Percentiles rank a stretch among this genome's conserved stretches.
These are phyloP conservation scores for Phytophthora idaei DNA, from an alignment of 352 stramenopile species.

Conservation along the genomic window DNA sequence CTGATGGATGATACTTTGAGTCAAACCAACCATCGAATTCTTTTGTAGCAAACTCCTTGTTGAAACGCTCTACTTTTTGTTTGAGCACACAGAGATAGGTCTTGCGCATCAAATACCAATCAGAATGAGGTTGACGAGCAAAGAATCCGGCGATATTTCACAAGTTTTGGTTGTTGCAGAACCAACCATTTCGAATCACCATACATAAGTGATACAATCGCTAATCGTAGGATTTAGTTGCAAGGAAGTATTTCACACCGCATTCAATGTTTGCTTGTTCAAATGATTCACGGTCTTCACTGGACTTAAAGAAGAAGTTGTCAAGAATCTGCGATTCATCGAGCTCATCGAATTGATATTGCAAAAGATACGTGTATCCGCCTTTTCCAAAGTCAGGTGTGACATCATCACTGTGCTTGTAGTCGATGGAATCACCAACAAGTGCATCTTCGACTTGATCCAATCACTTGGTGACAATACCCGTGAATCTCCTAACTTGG, in stretches of 20 bases:
- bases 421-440: neutral
- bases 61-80: conserved; percentile 8
- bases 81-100: conserved; percentile 6
- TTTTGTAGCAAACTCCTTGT: conserved; percentile 4
- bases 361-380: conserved; percentile 5
- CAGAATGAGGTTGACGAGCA: conserved; percentile 8
- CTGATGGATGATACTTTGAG: conserved; percentile 4
- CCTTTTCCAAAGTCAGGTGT: no score
- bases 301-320: neutral
- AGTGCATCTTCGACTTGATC: neutral
- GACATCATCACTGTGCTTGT: no score
- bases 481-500: neutral
- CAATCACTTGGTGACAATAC: neutral
- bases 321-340: neutral
- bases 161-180: conserved; percentile 7
- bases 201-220: conserved; percentile 2
- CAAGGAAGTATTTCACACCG: neutral
- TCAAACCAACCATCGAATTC: conserved; percentile 10
- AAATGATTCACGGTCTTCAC: neutral
- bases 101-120: conserved; percentile 8
- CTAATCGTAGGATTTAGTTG: conserved; percentile 2
- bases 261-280: neutral
- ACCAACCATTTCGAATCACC: conserved; percentile 2
- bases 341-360: neutral
- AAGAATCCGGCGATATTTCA: conserved; percentile 2